Evolutionary conservation across 2,329 filamentous ascomycete species (phyloP).

Genomic region (Verticillium albo-atrum): DNA sequence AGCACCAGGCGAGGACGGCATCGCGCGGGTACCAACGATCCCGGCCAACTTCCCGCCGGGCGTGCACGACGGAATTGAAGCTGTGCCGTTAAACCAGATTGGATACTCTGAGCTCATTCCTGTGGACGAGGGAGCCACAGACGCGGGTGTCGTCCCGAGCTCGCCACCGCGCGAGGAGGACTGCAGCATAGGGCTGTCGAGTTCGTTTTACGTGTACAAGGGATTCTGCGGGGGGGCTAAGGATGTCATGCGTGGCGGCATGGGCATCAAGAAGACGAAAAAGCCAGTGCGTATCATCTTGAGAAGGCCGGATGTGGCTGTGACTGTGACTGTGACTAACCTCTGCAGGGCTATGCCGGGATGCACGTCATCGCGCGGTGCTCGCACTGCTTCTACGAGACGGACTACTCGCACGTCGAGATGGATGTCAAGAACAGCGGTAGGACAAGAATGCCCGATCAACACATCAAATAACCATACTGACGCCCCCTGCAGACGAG

Average conservation of each 20-base stretch:
- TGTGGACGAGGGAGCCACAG: conserved; percentile 14
- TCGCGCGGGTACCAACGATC: background rate
- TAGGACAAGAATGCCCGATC: conserved; percentile 22
- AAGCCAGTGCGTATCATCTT: conserved; percentile 34
- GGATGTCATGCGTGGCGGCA: conserved; percentile 41
- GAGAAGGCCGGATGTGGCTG: too few species aligned
- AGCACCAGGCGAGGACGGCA: background rate
- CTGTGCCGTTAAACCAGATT: background rate
- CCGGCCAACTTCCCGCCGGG: conserved; percentile 7
- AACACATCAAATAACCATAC: too few species aligned
- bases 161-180: conserved; percentile 21
- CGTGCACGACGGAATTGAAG: conserved; percentile 9
- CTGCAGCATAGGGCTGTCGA: conserved; percentile 36
- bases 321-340: background rate
- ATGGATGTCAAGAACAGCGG: conserved; percentile 44
- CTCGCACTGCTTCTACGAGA: conserved; percentile 47
- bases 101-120: conserved; percentile 30
- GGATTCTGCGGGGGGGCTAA: conserved; percentile 53
- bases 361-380: conserved; percentile 45
- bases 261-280: conserved; percentile 46
- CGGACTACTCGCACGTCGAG: conserved; percentile 49
- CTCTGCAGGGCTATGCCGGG: conserved; percentile 33
- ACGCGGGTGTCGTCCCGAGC: background rate
- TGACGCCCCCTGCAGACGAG: background rate
- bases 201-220: conserved; percentile 48